Percentiles rank a stretch among this genome's conserved stretches.
phyloP scores from a whole-genome alignment of 2,329 filamentous ascomycete species.

The Blastomyces silverae region DNA sequence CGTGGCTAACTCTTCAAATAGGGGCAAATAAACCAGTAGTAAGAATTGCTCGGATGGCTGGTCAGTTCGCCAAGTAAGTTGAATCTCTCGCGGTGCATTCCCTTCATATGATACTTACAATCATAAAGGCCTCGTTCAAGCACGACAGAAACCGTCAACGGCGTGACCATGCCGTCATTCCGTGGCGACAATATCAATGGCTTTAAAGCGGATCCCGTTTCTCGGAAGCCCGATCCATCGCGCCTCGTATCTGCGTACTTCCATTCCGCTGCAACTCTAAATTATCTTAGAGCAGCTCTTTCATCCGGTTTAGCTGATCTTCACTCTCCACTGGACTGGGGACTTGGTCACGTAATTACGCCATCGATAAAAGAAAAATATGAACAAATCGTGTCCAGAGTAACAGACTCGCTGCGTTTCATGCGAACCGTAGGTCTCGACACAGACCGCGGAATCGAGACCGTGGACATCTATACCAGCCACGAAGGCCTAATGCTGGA shows the following conservation, averaged over 20 bases:
- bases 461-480: constrained; percentile 89
- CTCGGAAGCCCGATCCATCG: constrained; percentile 71
- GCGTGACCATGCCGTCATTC: constrained; percentile 79
- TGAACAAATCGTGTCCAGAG: constrained; percentile 71
- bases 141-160: constrained; percentile 73
- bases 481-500: constrained; percentile 92
- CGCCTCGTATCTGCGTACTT: constrained; percentile 89
- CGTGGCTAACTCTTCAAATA: constrained; percentile 19
- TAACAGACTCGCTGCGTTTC: constrained; percentile 87
- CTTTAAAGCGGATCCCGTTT: constrained; percentile 57
- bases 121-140: constrained; percentile 63
- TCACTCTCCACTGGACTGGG: constrained; percentile 91
- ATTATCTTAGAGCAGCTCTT: constrained; percentile 80
- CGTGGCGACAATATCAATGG: constrained; percentile 94
- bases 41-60: constrained; percentile 90
- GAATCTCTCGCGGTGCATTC: not conserved
- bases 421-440: constrained; percentile 90
- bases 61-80: constrained; percentile 78
- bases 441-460: constrained; percentile 74
- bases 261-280: constrained; percentile 87
- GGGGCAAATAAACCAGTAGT: constrained; percentile 70
- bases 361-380: constrained; percentile 80
- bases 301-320: constrained; percentile 87
- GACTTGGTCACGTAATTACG: constrained; percentile 81
- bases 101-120: not conserved